Evolutionary conservation across 2,329 filamentous ascomycete species (phyloP).

Genomic region (Arthrinium phaeospermum): DNA sequence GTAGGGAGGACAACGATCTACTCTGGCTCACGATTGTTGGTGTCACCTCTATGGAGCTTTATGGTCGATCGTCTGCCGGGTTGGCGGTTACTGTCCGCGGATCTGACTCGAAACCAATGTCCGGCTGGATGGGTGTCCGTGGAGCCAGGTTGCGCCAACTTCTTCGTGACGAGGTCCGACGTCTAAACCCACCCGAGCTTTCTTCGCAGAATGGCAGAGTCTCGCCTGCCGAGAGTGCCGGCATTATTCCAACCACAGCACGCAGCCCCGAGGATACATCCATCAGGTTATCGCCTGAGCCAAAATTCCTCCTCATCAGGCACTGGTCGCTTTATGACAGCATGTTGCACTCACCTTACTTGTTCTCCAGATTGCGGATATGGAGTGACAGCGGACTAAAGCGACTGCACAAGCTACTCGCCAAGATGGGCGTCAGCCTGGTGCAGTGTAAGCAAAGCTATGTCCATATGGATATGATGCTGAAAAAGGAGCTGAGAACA

Average conservation of each 20-base stretch:
- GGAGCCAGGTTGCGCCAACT: constrained; percentile 85
- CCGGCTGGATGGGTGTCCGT: constrained; percentile 81
- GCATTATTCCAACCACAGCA: constrained; percentile 88
- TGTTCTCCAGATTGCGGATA: constrained; percentile 88
- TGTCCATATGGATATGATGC: constrained; percentile 97
- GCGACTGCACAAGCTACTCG: constrained; percentile 88
- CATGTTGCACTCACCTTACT: constrained; percentile 96
- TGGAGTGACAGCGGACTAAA: constrained; percentile 92
- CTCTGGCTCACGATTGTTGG: constrained; percentile 96
- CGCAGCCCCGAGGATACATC: constrained; percentile 88
- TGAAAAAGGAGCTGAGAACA: constrained; percentile 85
- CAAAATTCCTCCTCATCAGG: constrained; percentile 87
- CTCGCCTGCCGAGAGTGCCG: constrained; percentile 66
- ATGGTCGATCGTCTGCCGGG: constrained; percentile 83
- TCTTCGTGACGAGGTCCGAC: constrained; percentile 89
- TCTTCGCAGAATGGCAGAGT: constrained; percentile 62
- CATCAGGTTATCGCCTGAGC: constrained; percentile 91
- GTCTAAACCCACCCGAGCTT: constrained; percentile 81
- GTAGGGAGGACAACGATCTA: constrained; percentile 94
- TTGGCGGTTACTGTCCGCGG: constrained; percentile 66
- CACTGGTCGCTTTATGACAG: constrained; percentile 99
- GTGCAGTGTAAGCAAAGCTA: constrained; percentile 95
- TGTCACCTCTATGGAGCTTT: constrained; percentile 91
- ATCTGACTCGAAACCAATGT: constrained; percentile 61
- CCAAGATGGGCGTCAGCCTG: constrained; percentile 96